Percentiles rank a stretch among this genome's conserved stretches.
phyloP scores from a whole-genome alignment of 352 stramenopile species.

The Thraustotheca clavata region DNA sequence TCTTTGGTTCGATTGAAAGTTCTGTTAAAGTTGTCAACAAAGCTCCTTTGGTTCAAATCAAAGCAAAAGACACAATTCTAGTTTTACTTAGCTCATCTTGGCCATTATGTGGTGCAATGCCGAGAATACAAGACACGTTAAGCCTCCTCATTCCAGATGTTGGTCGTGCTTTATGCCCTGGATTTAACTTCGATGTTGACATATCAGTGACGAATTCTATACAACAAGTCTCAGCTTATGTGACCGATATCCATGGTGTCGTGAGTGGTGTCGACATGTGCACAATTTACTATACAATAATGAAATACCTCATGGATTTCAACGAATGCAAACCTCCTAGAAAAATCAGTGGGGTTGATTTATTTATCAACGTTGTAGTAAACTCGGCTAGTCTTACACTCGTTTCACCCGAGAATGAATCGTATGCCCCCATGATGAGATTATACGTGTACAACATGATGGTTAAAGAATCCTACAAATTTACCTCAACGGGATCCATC shows the following conservation, averaged over 20 bases:
- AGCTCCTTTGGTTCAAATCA: not conserved
- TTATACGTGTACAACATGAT: conserved; percentile 5
- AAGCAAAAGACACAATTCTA: not conserved
- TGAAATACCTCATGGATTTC: not conserved
- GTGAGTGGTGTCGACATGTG: not conserved
- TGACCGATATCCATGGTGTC: conserved; percentile 6
- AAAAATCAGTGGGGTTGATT: not conserved
- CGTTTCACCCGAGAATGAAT: not conserved
- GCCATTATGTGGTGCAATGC: not conserved
- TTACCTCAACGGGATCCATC: not conserved
- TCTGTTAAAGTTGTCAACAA: not conserved
- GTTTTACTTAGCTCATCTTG: not conserved
- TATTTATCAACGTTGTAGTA: conserved; percentile 1
- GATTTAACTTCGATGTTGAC: conserved; percentile 5
- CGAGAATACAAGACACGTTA: not conserved
- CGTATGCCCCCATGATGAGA: not conserved
- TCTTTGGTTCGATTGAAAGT: not conserved
- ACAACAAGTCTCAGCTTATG: not conserved
- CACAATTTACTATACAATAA: not conserved
- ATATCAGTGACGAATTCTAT: not conserved
- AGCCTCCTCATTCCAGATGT: not conserved
- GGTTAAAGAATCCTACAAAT: conserved; percentile 8
- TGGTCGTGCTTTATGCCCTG: not conserved
- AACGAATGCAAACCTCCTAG: too few relatives aligned
- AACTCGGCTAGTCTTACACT: not conserved